Evolutionary conservation across 2,329 filamentous ascomycete species (phyloP).

Genomic region (Cryphonectria carpinicola): DNA sequence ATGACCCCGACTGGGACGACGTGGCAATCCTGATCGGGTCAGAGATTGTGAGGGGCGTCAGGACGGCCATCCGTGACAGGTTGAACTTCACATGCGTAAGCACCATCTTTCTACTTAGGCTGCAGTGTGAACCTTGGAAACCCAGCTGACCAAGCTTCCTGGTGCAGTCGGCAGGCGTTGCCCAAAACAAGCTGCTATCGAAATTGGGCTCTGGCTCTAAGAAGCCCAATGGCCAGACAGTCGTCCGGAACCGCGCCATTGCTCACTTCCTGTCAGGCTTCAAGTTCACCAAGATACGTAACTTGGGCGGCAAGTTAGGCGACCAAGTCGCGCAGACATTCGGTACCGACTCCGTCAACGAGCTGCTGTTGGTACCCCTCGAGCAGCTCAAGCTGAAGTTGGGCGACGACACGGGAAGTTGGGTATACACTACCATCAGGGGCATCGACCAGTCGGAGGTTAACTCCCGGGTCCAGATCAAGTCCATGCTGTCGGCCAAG

Average conservation of each 20-base stretch:
- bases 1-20: conserved; percentile 96
- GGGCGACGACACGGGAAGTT: conserved; percentile 81
- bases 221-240: conserved; percentile 92
- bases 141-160: neutral
- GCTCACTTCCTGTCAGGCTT: conserved; percentile 78
- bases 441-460: conserved; percentile 89
- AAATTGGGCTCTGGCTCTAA: conserved; percentile 90
- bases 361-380: conserved; percentile 72
- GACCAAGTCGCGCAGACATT: conserved; percentile 84
- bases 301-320: conserved; percentile 92
- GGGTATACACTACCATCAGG: conserved; percentile 83
- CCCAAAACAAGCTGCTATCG: conserved; percentile 91
- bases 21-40: conserved; percentile 83
- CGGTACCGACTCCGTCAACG: conserved; percentile 76
- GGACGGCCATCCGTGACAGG: conserved; percentile 67
- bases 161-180: conserved; percentile 66
- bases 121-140: no score
- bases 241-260: conserved; percentile 85
- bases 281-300: conserved; percentile 94
- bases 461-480: conserved; percentile 88
- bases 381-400: conserved; percentile 78
- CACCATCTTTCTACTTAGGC: neutral
- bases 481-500: conserved; percentile 96
- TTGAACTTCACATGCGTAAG: conserved; percentile 78
- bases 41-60: conserved; percentile 81